Percentiles rank a stretch among this genome's conserved stretches.
Conservation (phyloP, 768 basidiomycete species). For the Tricholoma furcatifolium region DNA sequence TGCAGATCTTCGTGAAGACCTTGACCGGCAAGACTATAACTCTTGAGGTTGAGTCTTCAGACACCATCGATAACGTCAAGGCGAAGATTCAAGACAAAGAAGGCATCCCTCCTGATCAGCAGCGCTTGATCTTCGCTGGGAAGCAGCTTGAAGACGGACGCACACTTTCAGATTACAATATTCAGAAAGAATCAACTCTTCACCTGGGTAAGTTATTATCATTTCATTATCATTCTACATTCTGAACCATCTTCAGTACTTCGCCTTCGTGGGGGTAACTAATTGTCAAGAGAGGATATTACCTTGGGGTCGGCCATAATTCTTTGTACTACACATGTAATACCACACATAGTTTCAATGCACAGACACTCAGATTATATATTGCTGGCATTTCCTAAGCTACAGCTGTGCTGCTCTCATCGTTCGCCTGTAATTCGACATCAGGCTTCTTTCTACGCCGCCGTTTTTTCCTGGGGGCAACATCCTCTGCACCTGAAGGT, state of each 20-base stretch:
- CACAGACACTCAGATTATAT: not conserved
- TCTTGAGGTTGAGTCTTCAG: constrained; percentile 88
- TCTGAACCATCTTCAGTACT: constrained; percentile 42
- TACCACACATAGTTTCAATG: not conserved
- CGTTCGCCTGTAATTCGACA: not conserved
- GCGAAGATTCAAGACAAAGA: constrained; percentile 83
- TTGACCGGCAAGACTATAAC: constrained; percentile 92
- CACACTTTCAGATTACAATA: constrained; percentile 82
- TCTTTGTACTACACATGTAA: not conserved
- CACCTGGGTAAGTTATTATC: constrained; percentile 38
- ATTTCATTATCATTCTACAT: not conserved
- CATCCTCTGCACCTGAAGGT: not conserved
- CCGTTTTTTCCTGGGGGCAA: constrained; percentile 21
- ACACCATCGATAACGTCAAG: constrained; percentile 91
- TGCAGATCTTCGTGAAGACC: constrained; percentile 91
- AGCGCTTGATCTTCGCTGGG: constrained; percentile 89
- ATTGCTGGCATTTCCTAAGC: not conserved
- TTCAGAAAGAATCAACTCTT: constrained; percentile 79
- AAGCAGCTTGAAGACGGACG: constrained; percentile 95
- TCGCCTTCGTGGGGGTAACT: constrained; percentile 78
- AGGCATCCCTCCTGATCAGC: constrained; percentile 84
- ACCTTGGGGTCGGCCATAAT: not conserved
- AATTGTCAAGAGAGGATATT: not conserved
- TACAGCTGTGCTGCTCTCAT: not conserved
- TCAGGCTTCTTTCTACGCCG: constrained; percentile 19